These are phyloP conservation scores for Blepharisma stoltei DNA, from an alignment of 73 alveolate genomes.

Conservation along the genomic window DNA sequence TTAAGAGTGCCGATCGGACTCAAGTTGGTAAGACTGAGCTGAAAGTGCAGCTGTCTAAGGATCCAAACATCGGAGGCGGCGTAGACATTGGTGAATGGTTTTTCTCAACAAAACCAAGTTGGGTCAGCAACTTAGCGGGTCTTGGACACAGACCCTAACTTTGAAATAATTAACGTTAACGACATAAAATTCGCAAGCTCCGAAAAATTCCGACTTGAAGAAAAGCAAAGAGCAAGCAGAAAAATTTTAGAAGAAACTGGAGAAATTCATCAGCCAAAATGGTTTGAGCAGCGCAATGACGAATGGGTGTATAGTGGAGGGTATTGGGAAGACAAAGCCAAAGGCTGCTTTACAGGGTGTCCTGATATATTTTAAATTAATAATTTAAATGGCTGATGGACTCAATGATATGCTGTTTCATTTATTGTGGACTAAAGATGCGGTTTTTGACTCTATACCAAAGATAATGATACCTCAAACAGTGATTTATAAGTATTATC, in stretches of 20 bases:
- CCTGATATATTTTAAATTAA: slow-evolving; percentile 30
- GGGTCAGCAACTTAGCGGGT: no score
- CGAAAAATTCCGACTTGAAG: slow-evolving; percentile 87
- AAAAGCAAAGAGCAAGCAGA: slow-evolving; percentile 81
- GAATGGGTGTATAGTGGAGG: slow-evolving; percentile 74
- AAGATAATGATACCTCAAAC: slow-evolving; percentile 34
- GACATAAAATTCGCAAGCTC: slow-evolving; percentile 77
- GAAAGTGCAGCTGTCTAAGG: no score
- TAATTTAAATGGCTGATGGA: slow-evolving; percentile 65
- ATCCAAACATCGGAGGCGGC: no score
- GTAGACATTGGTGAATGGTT: no score
- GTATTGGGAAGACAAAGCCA: slow-evolving; percentile 73
- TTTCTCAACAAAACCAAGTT: no score
- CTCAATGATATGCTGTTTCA: slow-evolving; percentile 81
- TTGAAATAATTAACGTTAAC: slow-evolving; percentile 56
- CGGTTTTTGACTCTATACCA: slow-evolving; percentile 50
- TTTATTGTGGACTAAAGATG: slow-evolving; percentile 87
- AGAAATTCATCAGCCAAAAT: slow-evolving; percentile 60
- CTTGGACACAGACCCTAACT: no score
- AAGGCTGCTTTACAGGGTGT: background rate
- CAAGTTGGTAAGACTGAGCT: no score
- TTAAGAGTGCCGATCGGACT: no score
- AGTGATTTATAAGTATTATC: slow-evolving; percentile 7
- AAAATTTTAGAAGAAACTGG: slow-evolving; percentile 67
- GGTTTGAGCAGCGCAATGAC: slow-evolving; percentile 60